Base-by-base conservation (phyloP, 495 filamentous ascomycete genomes). In the Neurospora sp. region DNA sequence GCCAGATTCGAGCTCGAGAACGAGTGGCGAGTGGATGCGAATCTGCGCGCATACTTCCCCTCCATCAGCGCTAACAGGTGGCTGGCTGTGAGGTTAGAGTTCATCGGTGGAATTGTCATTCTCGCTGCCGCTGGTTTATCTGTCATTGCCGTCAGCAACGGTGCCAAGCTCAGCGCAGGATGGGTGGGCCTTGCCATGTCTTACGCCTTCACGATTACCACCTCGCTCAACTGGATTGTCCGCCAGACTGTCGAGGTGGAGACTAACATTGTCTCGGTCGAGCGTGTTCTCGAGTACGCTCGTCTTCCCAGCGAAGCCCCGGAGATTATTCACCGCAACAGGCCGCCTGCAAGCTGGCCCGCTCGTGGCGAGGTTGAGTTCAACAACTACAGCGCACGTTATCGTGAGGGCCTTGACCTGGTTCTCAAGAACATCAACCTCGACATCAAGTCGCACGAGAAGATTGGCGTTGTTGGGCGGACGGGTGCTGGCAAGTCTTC, bases 141-240 rank as follows among this genome's bases (percentile, higher is more conserved):
- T 39, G 91, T 97, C 78, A 83, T 93, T 74, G 92, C 94, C 8
- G 94, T 98, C 71, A 84, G 93, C 40, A 90, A 84, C 74, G 90
- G 92, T 62, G 91, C 86, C 79, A 80, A 81, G 2, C 80, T 97
- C 70, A 91, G 89, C 10, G 84, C 90, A 18, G 96, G 96, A 70
- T 86, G 90, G 85, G 96, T 98, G 70, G 96, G 96, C 85, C 85
- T 99, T 80, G 89, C 93, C 73, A 96, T 99, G 94, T 96, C 94
- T 46, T 97, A 98, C 82, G 96, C 94, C 69, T 87, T 99, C 75
- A 93, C 97, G 84, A 98, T 98, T 79, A 99, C 96, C 23, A 92
- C 93, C 79, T 96, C 95, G n/a, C 86, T 99, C 75, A 99, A 99
- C 85, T 99, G 96, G 96, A 98, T 99, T 78, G 96, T 99, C 66